These are phyloP conservation scores for Pichia californica DNA, from an alignment of 805 yeast genomes.

Conservation along the genomic window DNA sequence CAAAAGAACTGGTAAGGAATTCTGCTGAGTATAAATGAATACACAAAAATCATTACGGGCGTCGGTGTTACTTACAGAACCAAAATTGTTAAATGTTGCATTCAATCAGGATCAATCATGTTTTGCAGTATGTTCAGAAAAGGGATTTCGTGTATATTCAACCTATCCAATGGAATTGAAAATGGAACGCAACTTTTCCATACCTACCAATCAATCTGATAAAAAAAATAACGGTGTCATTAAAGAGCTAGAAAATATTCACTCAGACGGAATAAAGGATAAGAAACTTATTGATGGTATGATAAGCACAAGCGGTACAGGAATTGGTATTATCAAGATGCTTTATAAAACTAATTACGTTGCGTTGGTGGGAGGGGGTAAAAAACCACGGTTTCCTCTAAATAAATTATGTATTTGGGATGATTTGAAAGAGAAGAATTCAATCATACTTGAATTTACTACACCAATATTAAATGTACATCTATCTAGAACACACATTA, in stretches of 20 bases:
- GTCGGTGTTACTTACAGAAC: slow-evolving; percentile 17
- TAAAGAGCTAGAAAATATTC: too few species aligned
- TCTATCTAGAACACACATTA: slow-evolving; percentile 66
- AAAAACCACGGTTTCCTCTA: slow-evolving; percentile 66
- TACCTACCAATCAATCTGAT: background rate
- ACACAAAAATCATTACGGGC: slow-evolving; percentile 27
- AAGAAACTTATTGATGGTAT: background rate
- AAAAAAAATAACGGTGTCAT: background rate
- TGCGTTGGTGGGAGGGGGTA: slow-evolving; percentile 88
- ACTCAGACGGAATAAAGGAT: background rate
- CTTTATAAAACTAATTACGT: slow-evolving; percentile 85
- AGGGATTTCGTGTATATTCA: slow-evolving; percentile 79
- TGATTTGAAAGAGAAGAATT: slow-evolving; percentile 70
- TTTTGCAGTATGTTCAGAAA: slow-evolving; percentile 74
- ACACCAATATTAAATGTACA: slow-evolving; percentile 69
- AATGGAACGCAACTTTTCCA: slow-evolving; percentile 48
- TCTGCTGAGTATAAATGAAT: slow-evolving; percentile 22
- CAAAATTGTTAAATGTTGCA: slow-evolving; percentile 47
- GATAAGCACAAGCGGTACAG: slow-evolving; percentile 28
- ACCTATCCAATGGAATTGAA: slow-evolving; percentile 80
- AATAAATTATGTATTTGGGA: slow-evolving; percentile 89
- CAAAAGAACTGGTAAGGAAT: too few species aligned
- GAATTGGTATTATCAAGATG: slow-evolving; percentile 76
- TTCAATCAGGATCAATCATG: slow-evolving; percentile 91
- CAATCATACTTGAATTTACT: slow-evolving; percentile 68